A percentile compares a stretch with the other conserved stretches of the same genome.
These are phyloP conservation scores for Arabidopsis suecica DNA, from an alignment of 345 rosid species.

Conservation along the genomic window DNA sequence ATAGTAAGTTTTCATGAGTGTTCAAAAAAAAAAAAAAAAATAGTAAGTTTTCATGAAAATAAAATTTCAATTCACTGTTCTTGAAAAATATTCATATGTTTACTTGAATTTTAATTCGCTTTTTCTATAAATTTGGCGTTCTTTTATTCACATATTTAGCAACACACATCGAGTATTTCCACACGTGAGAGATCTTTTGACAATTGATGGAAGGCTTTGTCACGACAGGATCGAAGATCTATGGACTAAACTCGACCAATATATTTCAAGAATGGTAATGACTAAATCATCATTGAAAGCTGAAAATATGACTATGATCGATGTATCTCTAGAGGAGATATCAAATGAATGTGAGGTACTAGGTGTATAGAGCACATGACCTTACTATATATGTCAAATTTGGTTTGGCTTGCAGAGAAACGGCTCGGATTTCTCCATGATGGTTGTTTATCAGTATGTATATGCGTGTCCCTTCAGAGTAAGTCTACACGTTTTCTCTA, in stretches of 20 bases:
- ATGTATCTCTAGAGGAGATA: constrained; percentile 69
- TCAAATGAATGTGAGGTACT: not conserved
- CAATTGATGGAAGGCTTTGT: constrained; percentile 69
- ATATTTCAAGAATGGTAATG: constrained; percentile 84
- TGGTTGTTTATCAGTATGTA: constrained; percentile 65
- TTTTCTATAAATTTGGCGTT: not conserved
- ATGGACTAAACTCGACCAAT: constrained; percentile 82
- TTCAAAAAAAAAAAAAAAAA: too few relatives aligned
- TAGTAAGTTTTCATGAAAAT: not conserved
- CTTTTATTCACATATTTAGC: not conserved
- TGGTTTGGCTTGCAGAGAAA: constrained; percentile 56
- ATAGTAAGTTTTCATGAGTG: not conserved
- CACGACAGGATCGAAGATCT: constrained; percentile 59
- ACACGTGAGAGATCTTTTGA: constrained; percentile 78
- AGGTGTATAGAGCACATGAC: not conserved
- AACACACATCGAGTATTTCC: constrained; percentile 2
- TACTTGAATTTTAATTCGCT: not conserved
- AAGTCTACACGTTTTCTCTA: constrained; percentile 37
- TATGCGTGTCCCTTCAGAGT: constrained; percentile 81
- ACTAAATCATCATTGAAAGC: constrained; percentile 83
- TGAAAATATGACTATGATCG: too few relatives aligned
- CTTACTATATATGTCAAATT: not conserved
- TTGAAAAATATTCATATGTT: not conserved
- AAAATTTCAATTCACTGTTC: not conserved
- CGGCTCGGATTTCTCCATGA: constrained; percentile 57